A percentile compares a stretch with the other conserved stretches of the same genome.
Evolutionary conservation across 2,329 filamentous ascomycete genomes (phyloP).

Genomic region (Trichoderma sp.): DNA sequence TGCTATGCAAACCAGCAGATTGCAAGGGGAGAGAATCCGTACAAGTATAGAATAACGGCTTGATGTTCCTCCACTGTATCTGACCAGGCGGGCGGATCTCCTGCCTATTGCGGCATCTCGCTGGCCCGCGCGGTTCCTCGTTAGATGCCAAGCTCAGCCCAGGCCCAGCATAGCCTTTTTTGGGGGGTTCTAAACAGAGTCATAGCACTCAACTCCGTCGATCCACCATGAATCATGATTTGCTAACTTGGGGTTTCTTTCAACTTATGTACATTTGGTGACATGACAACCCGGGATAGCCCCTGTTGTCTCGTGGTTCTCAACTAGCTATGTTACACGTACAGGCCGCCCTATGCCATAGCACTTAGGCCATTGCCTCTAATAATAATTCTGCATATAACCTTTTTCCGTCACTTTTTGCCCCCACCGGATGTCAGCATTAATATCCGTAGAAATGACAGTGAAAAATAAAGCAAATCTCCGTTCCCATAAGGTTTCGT

Average conservation of each 20-base stretch:
- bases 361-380: neutral
- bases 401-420: neutral
- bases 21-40: neutral
- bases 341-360: neutral
- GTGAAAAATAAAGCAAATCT: neutral
- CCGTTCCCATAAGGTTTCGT: neutral
- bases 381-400: neutral
- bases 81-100: neutral
- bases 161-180: neutral
- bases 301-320: neutral
- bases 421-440: neutral
- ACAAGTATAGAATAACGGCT: neutral
- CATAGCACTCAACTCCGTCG: neutral
- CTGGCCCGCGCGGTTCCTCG: neutral
- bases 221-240: neutral
- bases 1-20: neutral
- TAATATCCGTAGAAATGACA: neutral
- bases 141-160: neutral
- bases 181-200: neutral
- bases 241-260: neutral
- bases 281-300: neutral
- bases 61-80: neutral
- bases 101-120: constrained; percentile 6
- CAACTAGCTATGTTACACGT: neutral
- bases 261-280: neutral